These are phyloP conservation scores for Mortierella sp. DNA, from an alignment of 371 early-diverging fungal species.

Conservation along the genomic window DNA sequence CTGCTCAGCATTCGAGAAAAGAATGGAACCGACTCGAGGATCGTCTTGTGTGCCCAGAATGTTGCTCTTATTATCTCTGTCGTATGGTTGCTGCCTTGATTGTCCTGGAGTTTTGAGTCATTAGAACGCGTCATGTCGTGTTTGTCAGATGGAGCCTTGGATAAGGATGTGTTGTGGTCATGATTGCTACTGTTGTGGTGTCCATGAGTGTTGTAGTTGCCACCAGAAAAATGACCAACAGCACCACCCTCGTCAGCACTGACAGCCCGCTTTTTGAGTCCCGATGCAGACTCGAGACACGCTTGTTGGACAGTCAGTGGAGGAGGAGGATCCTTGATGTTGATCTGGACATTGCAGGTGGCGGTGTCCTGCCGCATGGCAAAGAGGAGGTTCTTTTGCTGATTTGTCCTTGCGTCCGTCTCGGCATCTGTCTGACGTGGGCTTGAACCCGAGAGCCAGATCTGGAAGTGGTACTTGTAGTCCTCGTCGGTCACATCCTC, in stretches of 20 bases:
- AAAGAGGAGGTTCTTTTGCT: constrained; percentile 23
- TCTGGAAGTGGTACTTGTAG: constrained; percentile 42
- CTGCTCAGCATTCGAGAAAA: constrained; percentile 47
- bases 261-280: neutral
- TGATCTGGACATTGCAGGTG: constrained; percentile 41
- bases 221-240: neutral
- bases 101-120: neutral
- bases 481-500: constrained; percentile 21
- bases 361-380: constrained; percentile 26
- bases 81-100: neutral
- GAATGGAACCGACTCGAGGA: constrained; percentile 33
- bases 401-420: constrained; percentile 9
- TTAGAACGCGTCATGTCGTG: neutral
- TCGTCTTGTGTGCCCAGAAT: constrained; percentile 39
- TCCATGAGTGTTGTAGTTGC: neutral
- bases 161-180: neutral
- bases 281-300: neutral
- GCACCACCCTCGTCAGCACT: neutral
- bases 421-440: constrained; percentile 29
- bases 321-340: constrained; percentile 14
- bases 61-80: neutral
- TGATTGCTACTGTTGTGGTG: neutral
- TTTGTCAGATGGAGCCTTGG: neutral
- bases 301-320: neutral
- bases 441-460: constrained; percentile 44